Base-by-base conservation (phyloP, 306 rosid genomes). In the Dryas alaskensis region DNA sequence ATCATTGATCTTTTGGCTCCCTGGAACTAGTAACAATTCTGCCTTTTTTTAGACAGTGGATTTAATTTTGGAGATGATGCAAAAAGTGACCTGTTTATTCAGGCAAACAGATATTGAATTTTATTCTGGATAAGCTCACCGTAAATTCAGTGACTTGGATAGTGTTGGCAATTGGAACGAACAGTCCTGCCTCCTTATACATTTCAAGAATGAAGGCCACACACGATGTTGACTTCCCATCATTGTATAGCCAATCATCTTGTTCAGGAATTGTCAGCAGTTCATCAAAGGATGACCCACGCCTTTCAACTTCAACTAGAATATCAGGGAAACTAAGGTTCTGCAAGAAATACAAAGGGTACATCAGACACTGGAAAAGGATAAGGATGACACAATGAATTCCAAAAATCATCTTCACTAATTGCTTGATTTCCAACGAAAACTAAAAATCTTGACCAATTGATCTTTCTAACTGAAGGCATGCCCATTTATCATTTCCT, bases 111-210 rank as follows among this genome's bases (percentile, higher is more conserved):
- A 77, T 64, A 71, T 67, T 71, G 63, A 48, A 65, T 60, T 52
- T 55, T 48, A 70, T 59, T 71, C 47, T 31, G 46, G 61, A 73
- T 65, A 66, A 75, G 73, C 93, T 88, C 83, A 92, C 99, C 79
- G 99, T 95, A 75, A 95, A 95, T 81, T 95, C 99, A 6, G 99
- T 95, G 76, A 92, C 99, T 84, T 95, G 89, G 72, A 95, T 81
- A 65, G 93, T 87, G 85, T 88, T 88, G 16, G 97, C 82, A 78
- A 90, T 77, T 81, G 95, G 90, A 76, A 81, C 92, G 79, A 95
- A 95, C 64, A 95, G 83, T 72, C 99, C 99, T 2, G 98, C 98
- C 70, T 76, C 97, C 84, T 95, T 92, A 73, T 95, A 95, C 97
- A 92, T 95, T 75, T 85, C 92, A 61, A 95, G 96, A 78, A 95